phyloP scores from a whole-genome alignment of 495 filamentous ascomycete genomes.

The Annulohypoxylon nitens region DNA sequence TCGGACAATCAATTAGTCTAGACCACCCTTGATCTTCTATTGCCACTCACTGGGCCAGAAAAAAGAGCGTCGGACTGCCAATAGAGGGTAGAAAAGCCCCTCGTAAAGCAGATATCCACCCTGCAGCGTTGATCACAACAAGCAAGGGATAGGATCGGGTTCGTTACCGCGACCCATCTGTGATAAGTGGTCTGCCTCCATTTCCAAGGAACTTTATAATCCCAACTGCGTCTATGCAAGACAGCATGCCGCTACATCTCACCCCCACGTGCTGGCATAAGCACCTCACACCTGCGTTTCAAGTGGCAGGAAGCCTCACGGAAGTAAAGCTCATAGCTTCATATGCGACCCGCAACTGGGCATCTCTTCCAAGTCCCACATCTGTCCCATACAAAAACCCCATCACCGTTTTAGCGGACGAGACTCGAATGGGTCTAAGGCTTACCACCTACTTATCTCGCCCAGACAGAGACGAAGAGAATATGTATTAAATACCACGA shows the following conservation, averaged over 20 bases:
- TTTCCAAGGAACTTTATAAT: constrained; percentile 3
- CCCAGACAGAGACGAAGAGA: neutral
- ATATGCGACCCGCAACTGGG: neutral
- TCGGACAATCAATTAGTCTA: neutral
- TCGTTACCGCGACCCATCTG: neutral
- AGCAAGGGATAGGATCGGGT: constrained; percentile 2
- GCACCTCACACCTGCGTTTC: neutral
- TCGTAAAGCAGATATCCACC: constrained; percentile 28
- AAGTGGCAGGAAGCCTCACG: neutral
- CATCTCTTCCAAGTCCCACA: neutral
- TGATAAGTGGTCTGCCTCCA: constrained; percentile 12
- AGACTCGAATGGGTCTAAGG: neutral
- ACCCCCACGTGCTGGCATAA: constrained; percentile 6
- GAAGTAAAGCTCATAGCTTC: neutral
- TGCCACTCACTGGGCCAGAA: neutral
- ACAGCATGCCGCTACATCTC: neutral
- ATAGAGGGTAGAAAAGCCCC: constrained; percentile 10
- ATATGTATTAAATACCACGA: neutral
- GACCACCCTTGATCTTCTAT: neutral
- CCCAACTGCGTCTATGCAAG: neutral
- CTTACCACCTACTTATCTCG: neutral
- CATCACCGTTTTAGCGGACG: neutral
- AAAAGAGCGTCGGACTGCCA: constrained; percentile 23
- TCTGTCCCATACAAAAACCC: neutral
- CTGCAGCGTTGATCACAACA: constrained; percentile 30